Conservation (phyloP, 2,329 filamentous ascomycete species). For the Diaporthe ampelina region DNA sequence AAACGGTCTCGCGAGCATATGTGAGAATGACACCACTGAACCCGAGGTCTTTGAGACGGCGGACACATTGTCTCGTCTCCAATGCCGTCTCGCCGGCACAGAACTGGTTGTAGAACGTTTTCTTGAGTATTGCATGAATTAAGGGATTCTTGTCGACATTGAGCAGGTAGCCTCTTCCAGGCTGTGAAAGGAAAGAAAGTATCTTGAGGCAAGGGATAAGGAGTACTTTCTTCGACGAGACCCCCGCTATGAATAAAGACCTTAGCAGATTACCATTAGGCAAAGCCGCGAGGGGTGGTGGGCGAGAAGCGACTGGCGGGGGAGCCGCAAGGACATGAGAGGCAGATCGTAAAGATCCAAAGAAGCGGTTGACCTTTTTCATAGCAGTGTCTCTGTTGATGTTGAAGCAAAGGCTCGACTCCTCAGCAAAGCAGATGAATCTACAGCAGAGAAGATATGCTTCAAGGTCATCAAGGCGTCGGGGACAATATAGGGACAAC, state of each 20-base stretch:
- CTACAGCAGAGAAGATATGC: neutral
- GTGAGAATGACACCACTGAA: constrained; percentile 70
- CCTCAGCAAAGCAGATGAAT: neutral
- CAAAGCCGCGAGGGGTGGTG: constrained; percentile 42
- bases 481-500: neutral
- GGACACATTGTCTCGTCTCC: constrained; percentile 57
- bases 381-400: constrained; percentile 18
- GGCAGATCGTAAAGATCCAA: constrained; percentile 32
- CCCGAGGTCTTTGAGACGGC: constrained; percentile 61
- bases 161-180: constrained; percentile 51
- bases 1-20: constrained; percentile 61
- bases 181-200: constrained; percentile 56
- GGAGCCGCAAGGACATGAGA: constrained; percentile 1
- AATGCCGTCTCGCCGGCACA: constrained; percentile 64
- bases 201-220: constrained; percentile 54
- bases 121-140: constrained; percentile 61
- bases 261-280: constrained; percentile 54
- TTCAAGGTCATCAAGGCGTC: neutral
- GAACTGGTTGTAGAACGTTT: constrained; percentile 69
- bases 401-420: neutral
- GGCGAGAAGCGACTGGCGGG: constrained; percentile 9
- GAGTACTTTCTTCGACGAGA: constrained; percentile 60
- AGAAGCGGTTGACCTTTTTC: constrained; percentile 30
- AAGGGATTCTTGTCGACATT: constrained; percentile 65
- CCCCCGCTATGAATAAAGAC: constrained; percentile 59